phyloP scores from a whole-genome alignment of 2,329 filamentous ascomycete species.

The Aspergillus udagawae region DNA sequence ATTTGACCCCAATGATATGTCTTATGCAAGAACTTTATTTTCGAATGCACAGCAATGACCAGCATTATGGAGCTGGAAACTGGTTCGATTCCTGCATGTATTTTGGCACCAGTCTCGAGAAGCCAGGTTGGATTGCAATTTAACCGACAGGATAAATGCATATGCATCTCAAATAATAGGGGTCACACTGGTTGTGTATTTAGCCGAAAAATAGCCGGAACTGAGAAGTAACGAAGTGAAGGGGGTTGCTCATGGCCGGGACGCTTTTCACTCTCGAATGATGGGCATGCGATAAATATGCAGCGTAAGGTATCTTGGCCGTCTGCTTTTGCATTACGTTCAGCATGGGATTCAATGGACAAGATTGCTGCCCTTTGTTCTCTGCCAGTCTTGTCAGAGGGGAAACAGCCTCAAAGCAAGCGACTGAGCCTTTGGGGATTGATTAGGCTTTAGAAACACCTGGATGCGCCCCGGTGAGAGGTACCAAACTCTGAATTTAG shows the following conservation, averaged over 20 bases:
- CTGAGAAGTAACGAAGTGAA: background rate
- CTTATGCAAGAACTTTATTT: background rate
- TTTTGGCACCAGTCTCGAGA: background rate
- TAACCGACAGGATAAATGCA: background rate
- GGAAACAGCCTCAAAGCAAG: background rate
- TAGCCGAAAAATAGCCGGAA: background rate
- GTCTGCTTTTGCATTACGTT: background rate
- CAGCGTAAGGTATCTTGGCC: no score
- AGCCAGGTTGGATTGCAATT: background rate
- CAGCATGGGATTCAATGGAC: background rate
- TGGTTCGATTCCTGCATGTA: background rate
- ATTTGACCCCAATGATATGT: background rate
- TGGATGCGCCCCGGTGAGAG: no score
- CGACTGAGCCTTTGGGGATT: background rate
- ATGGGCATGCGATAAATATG: background rate
- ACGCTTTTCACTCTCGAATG: background rate
- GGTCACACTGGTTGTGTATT: background rate
- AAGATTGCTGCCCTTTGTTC: background rate
- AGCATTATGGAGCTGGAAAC: background rate
- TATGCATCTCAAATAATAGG: background rate
- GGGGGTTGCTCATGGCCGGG: background rate
- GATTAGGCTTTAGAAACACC: no score
- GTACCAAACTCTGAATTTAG: background rate
- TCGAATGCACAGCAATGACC: no score
- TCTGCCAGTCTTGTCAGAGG: background rate